phyloP scores from a whole-genome alignment of 2,329 filamentous ascomycete genomes.

The Lachnellula cervina region DNA sequence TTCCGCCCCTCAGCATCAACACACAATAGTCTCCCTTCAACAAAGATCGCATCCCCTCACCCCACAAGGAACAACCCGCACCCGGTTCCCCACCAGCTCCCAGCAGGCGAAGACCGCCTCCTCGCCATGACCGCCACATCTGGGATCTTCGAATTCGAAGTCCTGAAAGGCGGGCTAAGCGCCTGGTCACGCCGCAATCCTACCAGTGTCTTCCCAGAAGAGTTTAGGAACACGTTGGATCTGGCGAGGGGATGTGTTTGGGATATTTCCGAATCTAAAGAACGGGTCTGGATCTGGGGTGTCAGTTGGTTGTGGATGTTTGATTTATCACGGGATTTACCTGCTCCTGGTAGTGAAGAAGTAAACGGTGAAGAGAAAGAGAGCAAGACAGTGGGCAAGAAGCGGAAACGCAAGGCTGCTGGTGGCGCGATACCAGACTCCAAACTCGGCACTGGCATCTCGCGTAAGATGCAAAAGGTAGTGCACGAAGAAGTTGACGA shows the following conservation, averaged over 20 bases:
- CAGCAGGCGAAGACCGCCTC: constrained; percentile 49
- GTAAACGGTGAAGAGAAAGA: constrained; percentile 17
- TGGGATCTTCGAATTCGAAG: constrained; percentile 73
- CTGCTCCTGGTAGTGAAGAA: constrained; percentile 28
- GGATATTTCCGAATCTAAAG: constrained; percentile 56
- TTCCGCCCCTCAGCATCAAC: constrained; percentile 49
- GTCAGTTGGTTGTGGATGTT: constrained; percentile 88
- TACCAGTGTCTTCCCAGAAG: constrained; percentile 64
- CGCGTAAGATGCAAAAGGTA: constrained; percentile 35
- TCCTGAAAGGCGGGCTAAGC: constrained; percentile 69
- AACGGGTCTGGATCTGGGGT: constrained; percentile 83
- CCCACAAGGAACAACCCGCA: constrained; percentile 28
- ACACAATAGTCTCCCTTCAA: constrained; percentile 26
- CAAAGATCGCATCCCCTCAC: constrained; percentile 41
- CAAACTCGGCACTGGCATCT: constrained; percentile 31
- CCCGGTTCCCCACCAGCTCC: constrained; percentile 43
- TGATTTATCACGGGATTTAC: constrained; percentile 69
- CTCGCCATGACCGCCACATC: constrained; percentile 60
- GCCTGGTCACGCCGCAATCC: constrained; percentile 85
- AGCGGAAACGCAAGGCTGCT: constrained; percentile 41
- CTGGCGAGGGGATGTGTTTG: constrained; percentile 80
- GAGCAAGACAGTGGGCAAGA: constrained; percentile 29
- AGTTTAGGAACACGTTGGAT: constrained; percentile 71
- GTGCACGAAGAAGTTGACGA: constrained; percentile 38
- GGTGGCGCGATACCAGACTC: constrained; percentile 45